Percentiles rank a stretch among this genome's conserved stretches.
These are phyloP conservation scores for Syncephalis plumigaleata DNA, from an alignment of 371 early-diverging fungal genomes.

Conservation along the genomic window DNA sequence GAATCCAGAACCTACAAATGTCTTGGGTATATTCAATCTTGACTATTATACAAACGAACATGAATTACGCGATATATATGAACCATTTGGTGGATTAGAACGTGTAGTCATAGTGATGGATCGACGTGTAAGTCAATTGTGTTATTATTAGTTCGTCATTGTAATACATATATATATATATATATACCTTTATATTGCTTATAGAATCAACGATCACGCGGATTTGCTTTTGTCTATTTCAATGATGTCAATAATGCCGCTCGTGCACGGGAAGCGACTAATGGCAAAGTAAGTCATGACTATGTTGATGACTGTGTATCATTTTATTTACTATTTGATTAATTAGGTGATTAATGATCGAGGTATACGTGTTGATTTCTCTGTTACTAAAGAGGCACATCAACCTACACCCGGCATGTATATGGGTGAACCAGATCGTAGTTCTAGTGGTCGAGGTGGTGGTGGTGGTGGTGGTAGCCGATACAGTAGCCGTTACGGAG, in stretches of 20 bases:
- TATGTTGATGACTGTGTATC: not conserved
- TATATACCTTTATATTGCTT: too few relatives aligned
- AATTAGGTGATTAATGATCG: constrained; percentile 56
- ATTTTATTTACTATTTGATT: not conserved
- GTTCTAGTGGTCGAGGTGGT: constrained; percentile 13
- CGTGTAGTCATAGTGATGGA: constrained; percentile 38
- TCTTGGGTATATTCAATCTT: constrained; percentile 70
- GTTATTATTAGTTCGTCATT: too few relatives aligned
- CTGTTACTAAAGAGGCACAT: constrained; percentile 43
- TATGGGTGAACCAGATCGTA: constrained; percentile 29
- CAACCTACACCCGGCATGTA: constrained; percentile 52
- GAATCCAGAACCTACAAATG: constrained; percentile 32
- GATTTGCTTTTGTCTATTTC: constrained; percentile 46
- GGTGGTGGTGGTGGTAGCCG: constrained; percentile 6
- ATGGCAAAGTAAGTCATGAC: constrained; percentile 21
- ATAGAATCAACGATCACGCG: constrained; percentile 35
- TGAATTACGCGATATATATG: constrained; percentile 50
- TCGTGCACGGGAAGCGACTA: constrained; percentile 26
- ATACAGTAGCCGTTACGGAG: too few relatives aligned
- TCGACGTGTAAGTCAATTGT: constrained; percentile 32
- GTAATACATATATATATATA: too few relatives aligned
- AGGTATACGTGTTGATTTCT: constrained; percentile 62
- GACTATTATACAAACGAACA: constrained; percentile 43
- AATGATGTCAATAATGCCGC: constrained; percentile 21
- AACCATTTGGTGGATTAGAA: constrained; percentile 37